A percentile compares a stretch with the other conserved stretches of the same genome.
Conservation (phyloP, 2,329 filamentous ascomycete species). For the Talaromyces sp. region DNA sequence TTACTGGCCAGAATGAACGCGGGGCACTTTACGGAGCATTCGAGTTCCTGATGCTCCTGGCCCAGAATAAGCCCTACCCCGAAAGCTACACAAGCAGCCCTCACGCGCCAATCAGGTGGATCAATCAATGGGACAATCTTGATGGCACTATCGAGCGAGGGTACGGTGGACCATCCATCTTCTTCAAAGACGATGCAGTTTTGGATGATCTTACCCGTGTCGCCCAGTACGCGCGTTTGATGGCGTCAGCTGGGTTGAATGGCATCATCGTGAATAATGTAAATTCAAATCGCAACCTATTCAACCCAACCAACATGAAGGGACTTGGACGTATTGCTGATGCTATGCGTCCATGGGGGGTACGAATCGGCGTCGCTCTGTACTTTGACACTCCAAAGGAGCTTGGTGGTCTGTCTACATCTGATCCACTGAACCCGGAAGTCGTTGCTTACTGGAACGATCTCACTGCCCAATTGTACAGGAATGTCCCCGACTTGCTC, state of each 20-base stretch:
- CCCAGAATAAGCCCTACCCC: slow-evolving; percentile 50
- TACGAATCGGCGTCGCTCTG: slow-evolving; percentile 61
- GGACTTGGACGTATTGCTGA: slow-evolving; percentile 61
- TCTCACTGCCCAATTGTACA: slow-evolving; percentile 56
- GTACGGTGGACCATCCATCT: slow-evolving; percentile 64
- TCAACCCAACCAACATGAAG: slow-evolving; percentile 54
- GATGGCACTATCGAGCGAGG: slow-evolving; percentile 63
- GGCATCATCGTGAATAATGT: slow-evolving; percentile 67
- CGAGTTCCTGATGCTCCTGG: slow-evolving; percentile 62
- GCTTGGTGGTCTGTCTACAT: slow-evolving; percentile 55
- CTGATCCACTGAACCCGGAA: slow-evolving; percentile 57
- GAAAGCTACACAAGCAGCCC: slow-evolving; percentile 51
- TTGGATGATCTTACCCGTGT: slow-evolving; percentile 57
- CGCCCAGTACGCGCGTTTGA: slow-evolving; percentile 58
- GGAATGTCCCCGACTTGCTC: slow-evolving; percentile 59
- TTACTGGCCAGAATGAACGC: slow-evolving; percentile 61
- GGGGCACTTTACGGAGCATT: slow-evolving; percentile 66
- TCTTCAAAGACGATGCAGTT: slow-evolving; percentile 55
- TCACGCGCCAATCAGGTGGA: slow-evolving; percentile 60
- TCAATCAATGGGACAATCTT: slow-evolving; percentile 70
- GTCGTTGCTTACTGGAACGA: slow-evolving; percentile 62
- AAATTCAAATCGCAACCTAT: slow-evolving; percentile 58
- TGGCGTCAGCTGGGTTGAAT: slow-evolving; percentile 63
- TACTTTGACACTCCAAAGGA: slow-evolving; percentile 62
- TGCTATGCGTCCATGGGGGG: slow-evolving; percentile 61